Evolutionary conservation across 2,329 filamentous ascomycete genomes (phyloP).

Genomic region (Talaromyces sp.): DNA sequence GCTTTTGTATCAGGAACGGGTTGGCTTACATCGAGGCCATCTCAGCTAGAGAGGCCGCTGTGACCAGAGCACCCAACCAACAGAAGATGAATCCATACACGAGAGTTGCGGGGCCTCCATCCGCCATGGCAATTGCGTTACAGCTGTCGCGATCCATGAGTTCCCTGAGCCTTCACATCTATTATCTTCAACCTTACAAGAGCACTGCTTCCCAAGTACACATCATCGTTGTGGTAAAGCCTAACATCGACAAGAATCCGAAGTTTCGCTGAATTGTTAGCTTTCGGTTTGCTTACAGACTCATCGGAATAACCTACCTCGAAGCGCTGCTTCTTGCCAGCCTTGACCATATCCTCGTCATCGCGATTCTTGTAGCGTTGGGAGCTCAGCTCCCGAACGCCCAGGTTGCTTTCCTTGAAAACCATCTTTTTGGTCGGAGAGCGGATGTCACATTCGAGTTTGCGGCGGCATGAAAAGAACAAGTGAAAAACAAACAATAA

Average conservation of each 20-base stretch:
- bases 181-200: background rate
- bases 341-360: background rate
- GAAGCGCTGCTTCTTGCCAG: background rate
- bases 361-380: background rate
- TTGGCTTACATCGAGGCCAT: background rate
- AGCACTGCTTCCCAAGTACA: slow-evolving; percentile 8
- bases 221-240: slow-evolving; percentile 7
- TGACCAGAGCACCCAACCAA: background rate
- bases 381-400: background rate
- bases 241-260: slow-evolving; percentile 5
- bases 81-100: background rate
- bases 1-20: background rate
- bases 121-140: background rate
- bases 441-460: background rate
- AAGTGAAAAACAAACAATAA: background rate
- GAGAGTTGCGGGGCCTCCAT: background rate
- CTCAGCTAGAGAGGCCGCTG: background rate
- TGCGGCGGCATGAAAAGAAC: background rate
- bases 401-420: background rate
- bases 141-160: background rate
- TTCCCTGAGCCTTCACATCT: background rate
- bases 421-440: background rate
- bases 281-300: too few relatives aligned
- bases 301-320: background rate
- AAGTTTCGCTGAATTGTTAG: background rate